Percentiles rank a stretch among this genome's conserved stretches.
phyloP scores from a whole-genome alignment of 177 flowering plant species.

The Vitis hybrid region DNA sequence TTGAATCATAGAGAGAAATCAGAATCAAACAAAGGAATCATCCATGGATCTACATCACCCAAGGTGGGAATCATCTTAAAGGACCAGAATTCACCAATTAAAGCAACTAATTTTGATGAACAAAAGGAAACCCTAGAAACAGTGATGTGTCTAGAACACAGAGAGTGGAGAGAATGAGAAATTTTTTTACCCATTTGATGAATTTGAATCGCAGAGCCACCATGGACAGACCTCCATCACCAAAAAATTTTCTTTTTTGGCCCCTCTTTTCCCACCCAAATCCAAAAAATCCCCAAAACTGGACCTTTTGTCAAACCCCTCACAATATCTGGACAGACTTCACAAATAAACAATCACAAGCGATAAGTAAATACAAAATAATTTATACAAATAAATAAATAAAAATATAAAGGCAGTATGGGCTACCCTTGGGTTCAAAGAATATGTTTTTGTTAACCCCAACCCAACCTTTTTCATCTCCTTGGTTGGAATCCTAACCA shows the following conservation, averaged over 20 bases:
- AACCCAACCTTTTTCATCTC: constrained; percentile 10
- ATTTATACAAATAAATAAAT: no score
- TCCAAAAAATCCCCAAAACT: constrained; percentile 29
- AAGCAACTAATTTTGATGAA: neutral
- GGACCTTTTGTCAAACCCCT: constrained; percentile 29
- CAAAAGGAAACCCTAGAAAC: constrained; percentile 14
- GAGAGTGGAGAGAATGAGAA: constrained; percentile 1
- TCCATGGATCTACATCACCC: constrained; percentile 4
- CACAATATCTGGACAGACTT: neutral
- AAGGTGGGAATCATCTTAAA: neutral
- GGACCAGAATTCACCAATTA: neutral
- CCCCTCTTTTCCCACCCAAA: constrained; percentile 25
- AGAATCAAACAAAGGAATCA: neutral
- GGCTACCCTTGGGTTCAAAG: constrained; percentile 16
- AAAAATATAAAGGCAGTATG: constrained; percentile 9
- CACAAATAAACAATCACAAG: constrained; percentile 3
- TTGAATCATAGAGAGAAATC: neutral
- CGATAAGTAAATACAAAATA: no score
- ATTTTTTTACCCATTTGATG: constrained; percentile 22
- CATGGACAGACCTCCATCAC: constrained; percentile 37
- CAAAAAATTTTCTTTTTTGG: constrained; percentile 7
- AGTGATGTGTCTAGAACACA: neutral
- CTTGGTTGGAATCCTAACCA: no score
- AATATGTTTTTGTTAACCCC: constrained; percentile 19
- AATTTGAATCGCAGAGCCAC: constrained; percentile 39